Conservation (phyloP, 2,329 filamentous ascomycete genomes). For the Exophiala viscosa region DNA sequence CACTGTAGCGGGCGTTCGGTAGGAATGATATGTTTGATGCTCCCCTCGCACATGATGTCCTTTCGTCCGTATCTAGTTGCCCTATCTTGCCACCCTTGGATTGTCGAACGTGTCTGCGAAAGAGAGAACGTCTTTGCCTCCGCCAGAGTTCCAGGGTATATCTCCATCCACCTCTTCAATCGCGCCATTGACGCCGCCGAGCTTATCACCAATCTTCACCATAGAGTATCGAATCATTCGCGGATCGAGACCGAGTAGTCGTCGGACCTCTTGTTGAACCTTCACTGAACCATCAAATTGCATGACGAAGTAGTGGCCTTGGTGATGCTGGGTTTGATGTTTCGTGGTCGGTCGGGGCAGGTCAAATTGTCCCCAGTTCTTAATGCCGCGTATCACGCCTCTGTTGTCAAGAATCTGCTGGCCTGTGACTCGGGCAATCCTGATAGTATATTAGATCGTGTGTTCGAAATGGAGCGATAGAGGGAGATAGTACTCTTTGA, state of each 20-base stretch:
- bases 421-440: slow-evolving; percentile 21
- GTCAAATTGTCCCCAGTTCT: slow-evolving; percentile 91
- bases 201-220: slow-evolving; percentile 74
- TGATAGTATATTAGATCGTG: slow-evolving; percentile 5
- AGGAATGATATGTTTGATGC: slow-evolving; percentile 13
- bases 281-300: slow-evolving; percentile 78
- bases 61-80: neutral
- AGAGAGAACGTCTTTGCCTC: neutral
- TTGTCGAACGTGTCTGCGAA: slow-evolving; percentile 1
- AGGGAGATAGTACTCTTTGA: slow-evolving; percentile 73
- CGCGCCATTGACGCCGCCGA: slow-evolving; percentile 60
- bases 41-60: slow-evolving; percentile 6
- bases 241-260: slow-evolving; percentile 78
- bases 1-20: slow-evolving; percentile 18
- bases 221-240: slow-evolving; percentile 82
- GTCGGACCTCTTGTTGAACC: slow-evolving; percentile 71
- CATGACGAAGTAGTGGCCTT: slow-evolving; percentile 97
- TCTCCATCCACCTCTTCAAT: slow-evolving; percentile 56
- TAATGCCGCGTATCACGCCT: slow-evolving; percentile 85
- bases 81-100: neutral
- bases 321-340: slow-evolving; percentile 76
- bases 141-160: slow-evolving; percentile 48
- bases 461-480: slow-evolving; percentile 11
- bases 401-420: slow-evolving; percentile 19
- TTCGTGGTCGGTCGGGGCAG: slow-evolving; percentile 75